Percentiles rank a stretch among this genome's conserved stretches.
phyloP scores from a whole-genome alignment of 139 green algal genomes.

The Coelastrella sp. region DNA sequence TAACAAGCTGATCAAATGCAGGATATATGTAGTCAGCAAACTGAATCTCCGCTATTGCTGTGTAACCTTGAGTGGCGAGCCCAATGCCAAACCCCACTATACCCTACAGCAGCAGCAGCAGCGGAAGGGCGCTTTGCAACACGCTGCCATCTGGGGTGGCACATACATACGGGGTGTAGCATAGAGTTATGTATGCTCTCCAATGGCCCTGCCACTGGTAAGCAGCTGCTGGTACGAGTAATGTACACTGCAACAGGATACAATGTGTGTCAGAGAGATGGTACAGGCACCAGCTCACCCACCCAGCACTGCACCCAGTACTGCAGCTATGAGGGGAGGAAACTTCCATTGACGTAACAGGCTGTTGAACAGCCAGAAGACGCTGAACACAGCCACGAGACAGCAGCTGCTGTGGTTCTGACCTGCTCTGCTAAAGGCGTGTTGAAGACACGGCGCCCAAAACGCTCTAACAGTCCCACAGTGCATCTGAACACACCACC shows the following conservation, averaged over 20 bases:
- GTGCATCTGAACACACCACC: slow-evolving; percentile 95
- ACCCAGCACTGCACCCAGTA: no score
- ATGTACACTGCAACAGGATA: no score
- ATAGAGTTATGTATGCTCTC: not conserved
- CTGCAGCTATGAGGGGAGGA: no score
- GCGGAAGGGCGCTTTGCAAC: not conserved
- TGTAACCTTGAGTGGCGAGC: slow-evolving; percentile 79
- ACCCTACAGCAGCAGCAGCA: slow-evolving; percentile 55
- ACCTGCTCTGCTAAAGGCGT: slow-evolving; percentile 93
- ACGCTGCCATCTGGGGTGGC: not conserved
- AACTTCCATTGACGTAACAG: not conserved
- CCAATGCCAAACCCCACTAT: slow-evolving; percentile 95
- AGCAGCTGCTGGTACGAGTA: no score
- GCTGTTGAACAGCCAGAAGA: not conserved
- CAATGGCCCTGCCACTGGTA: no score
- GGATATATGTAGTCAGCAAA: slow-evolving; percentile 70
- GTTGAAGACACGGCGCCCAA: slow-evolving; percentile 89
- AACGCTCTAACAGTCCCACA: slow-evolving; percentile 80
- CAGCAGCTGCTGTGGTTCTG: slow-evolving; percentile 4
- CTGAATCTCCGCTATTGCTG: slow-evolving; percentile 88
- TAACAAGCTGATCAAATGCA: slow-evolving; percentile 95
- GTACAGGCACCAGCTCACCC: no score
- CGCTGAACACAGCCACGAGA: not conserved
- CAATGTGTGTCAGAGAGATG: no score
- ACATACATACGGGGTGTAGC: no score